Percentiles rank a stretch among this genome's conserved stretches.
Conservation (phyloP, 2,329 filamentous ascomycete species). For the Thelonectria discophora region DNA sequence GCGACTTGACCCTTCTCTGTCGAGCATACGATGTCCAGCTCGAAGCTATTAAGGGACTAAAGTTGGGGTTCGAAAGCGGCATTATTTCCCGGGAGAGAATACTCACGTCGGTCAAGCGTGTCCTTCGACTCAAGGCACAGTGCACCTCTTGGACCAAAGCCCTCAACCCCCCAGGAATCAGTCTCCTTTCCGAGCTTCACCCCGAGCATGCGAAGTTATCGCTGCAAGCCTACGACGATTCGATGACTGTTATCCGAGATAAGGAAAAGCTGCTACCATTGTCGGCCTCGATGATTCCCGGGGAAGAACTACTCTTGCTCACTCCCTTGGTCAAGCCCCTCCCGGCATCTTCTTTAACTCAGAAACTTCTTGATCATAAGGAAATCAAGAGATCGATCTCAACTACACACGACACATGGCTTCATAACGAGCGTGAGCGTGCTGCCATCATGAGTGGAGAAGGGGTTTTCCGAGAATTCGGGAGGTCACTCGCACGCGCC, state of each 20-base stretch:
- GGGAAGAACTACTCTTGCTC: constrained; percentile 88
- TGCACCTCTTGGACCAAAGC: constrained; percentile 94
- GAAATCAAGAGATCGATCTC: constrained; percentile 47
- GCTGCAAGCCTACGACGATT: constrained; percentile 86
- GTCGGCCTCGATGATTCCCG: constrained; percentile 79
- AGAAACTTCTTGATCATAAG: constrained; percentile 69
- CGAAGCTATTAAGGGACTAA: constrained; percentile 89
- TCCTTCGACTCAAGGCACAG: constrained; percentile 81
- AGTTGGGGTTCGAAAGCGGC: constrained; percentile 87
- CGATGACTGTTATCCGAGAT: constrained; percentile 91
- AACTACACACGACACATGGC: constrained; percentile 63
- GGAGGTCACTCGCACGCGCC: constrained; percentile 84
- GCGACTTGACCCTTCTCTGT: constrained; percentile 89
- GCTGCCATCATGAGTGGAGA: constrained; percentile 86
- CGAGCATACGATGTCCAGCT: constrained; percentile 88
- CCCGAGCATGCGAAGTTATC: constrained; percentile 84
- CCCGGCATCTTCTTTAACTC: constrained; percentile 86
- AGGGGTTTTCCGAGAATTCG: constrained; percentile 89
- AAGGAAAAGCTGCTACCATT: constrained; percentile 86
- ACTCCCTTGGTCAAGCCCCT: constrained; percentile 91
- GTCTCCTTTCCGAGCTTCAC: constrained; percentile 80
- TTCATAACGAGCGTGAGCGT: constrained; percentile 64
- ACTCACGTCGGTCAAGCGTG: constrained; percentile 79
- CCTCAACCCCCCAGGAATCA: constrained; percentile 83
- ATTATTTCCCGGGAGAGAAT: constrained; percentile 86